phyloP scores from a whole-genome alignment of 192 early-diverging fungal species.

The Funneliformis geosporum region DNA sequence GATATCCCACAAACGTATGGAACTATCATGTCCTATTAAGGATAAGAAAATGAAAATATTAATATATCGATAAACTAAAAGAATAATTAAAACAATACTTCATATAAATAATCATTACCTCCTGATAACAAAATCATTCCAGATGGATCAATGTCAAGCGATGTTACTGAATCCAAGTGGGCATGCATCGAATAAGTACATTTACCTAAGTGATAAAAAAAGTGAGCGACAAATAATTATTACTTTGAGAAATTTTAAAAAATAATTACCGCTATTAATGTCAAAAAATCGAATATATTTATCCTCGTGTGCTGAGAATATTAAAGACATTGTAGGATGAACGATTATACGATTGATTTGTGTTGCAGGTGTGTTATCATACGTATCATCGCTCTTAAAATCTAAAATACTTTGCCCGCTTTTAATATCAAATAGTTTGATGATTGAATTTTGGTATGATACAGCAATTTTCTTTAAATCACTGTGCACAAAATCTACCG shows the following conservation, averaged over 20 bases:
- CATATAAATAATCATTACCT: slow-evolving; percentile 48
- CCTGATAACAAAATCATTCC: slow-evolving; percentile 66
- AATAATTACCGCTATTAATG: slow-evolving; percentile 61
- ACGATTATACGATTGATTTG: slow-evolving; percentile 76
- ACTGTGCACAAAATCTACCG: slow-evolving; percentile 66
- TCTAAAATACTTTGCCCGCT: slow-evolving; percentile 60
- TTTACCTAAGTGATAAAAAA: slow-evolving; percentile 47
- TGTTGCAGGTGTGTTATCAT: slow-evolving; percentile 62
- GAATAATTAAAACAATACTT: neutral
- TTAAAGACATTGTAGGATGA: slow-evolving; percentile 72
- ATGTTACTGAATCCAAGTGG: slow-evolving; percentile 67
- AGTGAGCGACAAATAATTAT: neutral
- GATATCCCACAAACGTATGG: slow-evolving; percentile 79
- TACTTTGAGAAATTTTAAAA: neutral
- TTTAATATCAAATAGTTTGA: slow-evolving; percentile 79
- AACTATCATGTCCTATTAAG: slow-evolving; percentile 71
- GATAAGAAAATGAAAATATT: neutral
- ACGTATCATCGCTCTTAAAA: slow-evolving; percentile 60
- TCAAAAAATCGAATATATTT: slow-evolving; percentile 75
- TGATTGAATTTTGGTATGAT: slow-evolving; percentile 60
- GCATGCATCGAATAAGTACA: slow-evolving; percentile 64
- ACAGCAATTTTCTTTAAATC: slow-evolving; percentile 63
- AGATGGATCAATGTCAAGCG: slow-evolving; percentile 63
- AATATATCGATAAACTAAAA: neutral
- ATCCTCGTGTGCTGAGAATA: slow-evolving; percentile 81